Evolutionary conservation across 306 rosid genomes (phyloP), one percentile per base, ranked within the genome.

Genomic region (Canavalia ensiformis): DNA sequence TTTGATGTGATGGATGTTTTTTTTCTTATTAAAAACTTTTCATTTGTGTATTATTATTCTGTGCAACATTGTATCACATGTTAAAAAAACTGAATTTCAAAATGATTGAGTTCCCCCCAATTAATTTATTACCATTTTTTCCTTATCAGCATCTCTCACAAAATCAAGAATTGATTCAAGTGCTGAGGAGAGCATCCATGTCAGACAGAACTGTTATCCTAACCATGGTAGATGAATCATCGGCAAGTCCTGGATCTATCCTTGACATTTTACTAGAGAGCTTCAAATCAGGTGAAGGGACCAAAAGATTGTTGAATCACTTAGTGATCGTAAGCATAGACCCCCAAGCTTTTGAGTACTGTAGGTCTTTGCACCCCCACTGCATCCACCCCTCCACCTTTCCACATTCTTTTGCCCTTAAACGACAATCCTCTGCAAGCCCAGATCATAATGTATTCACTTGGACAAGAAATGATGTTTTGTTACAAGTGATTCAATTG

Each of bases 191-290:
- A 54, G 84, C 87, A 4, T 7, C 84, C 12, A 86, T 84, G 91
- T 7, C 76, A 4, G 84, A 86, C 77, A 89, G 84, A 75, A 86
- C 83, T 29, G 77, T 89, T 50, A 68, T 91, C 18, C 39, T 91
- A 57, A 91, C 92, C 37, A 86, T 87, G 82, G 81, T 90, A 56
- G 84, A 87, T 60, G 87, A 87, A 76, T 72, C 87, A 79, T 49
- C 83, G 88, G 86, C 92, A 54, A 84, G 79, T 3, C 84, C 88
- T 4, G 91, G 90, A 66, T 89, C 94, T 28, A 31, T 90, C 55
- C 86, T 90, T 51, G 90, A 87, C 2, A 55, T 88, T 78, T 89
- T 90, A 79, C 87, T 90, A 8, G 77, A 80, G 50, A 84, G 92
- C 73, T 90, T 90, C 72, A 82, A 79, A 84, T 49, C 35, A 39